Evolutionary conservation across 345 rosid species (phyloP).

Genomic region (Gossypium mustelinum): DNA sequence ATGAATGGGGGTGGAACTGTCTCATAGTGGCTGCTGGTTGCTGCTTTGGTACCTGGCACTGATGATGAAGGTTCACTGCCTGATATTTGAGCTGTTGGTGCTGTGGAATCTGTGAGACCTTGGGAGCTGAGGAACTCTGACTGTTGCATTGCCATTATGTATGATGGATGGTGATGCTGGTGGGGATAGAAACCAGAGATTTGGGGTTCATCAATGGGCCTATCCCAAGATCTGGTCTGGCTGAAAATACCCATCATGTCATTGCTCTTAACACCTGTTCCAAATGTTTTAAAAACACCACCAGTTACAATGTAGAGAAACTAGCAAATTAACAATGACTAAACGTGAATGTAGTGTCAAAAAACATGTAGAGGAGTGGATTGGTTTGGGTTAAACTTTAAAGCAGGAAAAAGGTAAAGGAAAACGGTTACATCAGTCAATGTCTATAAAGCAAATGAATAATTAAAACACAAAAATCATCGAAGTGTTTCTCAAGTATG

Average conservation of each 20-base stretch:
- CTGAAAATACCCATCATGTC: slow-evolving; percentile 39
- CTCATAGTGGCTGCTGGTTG: slow-evolving; percentile 28
- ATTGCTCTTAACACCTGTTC: slow-evolving; percentile 39
- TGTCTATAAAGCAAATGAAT: slow-evolving; percentile 5
- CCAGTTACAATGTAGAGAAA: background rate
- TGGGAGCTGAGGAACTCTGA: slow-evolving; percentile 26
- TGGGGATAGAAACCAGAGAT: slow-evolving; percentile 19
- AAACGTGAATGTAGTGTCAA: background rate
- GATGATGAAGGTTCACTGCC: slow-evolving; percentile 27
- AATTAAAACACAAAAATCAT: slow-evolving; percentile 16
- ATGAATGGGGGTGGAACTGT: slow-evolving; percentile 44
- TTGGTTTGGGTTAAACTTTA: background rate
- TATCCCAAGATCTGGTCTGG: slow-evolving; percentile 34
- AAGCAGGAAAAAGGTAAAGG: slow-evolving; percentile 19
- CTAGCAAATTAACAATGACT: background rate
- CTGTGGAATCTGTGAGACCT: slow-evolving; percentile 26
- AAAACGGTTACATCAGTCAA: slow-evolving; percentile 23
- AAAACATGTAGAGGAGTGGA: background rate
- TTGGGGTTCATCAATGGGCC: slow-evolving; percentile 31
- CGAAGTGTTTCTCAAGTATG: background rate
- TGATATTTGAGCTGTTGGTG: slow-evolving; percentile 23
- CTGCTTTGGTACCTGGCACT: slow-evolving; percentile 10
- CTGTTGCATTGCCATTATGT: slow-evolving; percentile 35
- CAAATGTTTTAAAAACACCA: background rate
- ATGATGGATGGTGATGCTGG: slow-evolving; percentile 13